These are phyloP conservation scores for Anastatica hierochuntica DNA, from an alignment of 345 rosid genomes.

Conservation along the genomic window DNA sequence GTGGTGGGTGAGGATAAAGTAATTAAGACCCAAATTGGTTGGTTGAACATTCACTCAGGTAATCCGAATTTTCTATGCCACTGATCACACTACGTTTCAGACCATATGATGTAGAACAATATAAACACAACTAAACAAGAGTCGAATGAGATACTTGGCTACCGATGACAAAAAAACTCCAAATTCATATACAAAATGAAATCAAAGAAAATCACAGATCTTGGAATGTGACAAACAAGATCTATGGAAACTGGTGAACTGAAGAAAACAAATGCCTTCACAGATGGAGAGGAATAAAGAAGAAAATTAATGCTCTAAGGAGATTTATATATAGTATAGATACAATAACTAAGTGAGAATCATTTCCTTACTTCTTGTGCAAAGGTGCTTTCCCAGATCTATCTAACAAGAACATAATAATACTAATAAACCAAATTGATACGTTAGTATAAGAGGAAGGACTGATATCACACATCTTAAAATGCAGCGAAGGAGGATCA, in stretches of 20 bases:
- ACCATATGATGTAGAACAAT: too few relatives aligned
- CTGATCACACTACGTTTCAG: too few relatives aligned
- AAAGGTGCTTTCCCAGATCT: conserved; percentile 89
- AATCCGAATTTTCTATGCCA: too few relatives aligned
- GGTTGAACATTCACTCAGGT: too few relatives aligned
- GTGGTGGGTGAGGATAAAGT: too few relatives aligned
- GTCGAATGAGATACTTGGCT: conserved; percentile 53
- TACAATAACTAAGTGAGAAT: conserved; percentile 4
- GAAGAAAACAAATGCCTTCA: conserved; percentile 95
- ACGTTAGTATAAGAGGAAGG: background rate
- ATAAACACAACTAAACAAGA: too few relatives aligned
- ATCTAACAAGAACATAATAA: conserved; percentile 87
- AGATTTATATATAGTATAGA: background rate
- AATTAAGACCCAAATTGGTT: too few relatives aligned
- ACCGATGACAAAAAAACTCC: conserved; percentile 93
- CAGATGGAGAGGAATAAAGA: conserved; percentile 23
- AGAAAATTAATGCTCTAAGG: conserved; percentile 2
- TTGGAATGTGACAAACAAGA: conserved; percentile 57
- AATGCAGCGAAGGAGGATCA: background rate
- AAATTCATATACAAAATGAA: conserved; percentile 84
- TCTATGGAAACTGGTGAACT: conserved; percentile 89
- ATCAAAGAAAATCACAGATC: background rate
- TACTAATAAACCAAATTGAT: conserved; percentile 40
- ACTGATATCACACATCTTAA: too few relatives aligned
- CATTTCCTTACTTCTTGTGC: conserved; percentile 75